phyloP scores from a whole-genome alignment of 495 filamentous ascomycete genomes.

The Lasiosphaeria miniovina region DNA sequence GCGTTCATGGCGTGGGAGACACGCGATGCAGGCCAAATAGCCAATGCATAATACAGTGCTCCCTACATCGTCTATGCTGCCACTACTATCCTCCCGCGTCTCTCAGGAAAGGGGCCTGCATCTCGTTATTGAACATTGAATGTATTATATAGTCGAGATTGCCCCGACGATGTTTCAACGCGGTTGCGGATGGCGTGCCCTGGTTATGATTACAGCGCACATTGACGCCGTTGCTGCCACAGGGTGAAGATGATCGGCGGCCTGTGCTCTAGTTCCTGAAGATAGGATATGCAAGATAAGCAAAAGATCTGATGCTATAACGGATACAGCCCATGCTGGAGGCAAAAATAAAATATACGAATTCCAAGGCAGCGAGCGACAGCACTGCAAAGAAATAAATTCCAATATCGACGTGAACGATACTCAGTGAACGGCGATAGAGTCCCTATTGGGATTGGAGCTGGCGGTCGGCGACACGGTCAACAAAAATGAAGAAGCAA shows the following conservation, averaged over 20 bases:
- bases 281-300: background rate
- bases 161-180: slow-evolving; percentile 16
- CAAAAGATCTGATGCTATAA: background rate
- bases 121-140: too few relatives aligned
- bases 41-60: background rate
- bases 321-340: too few relatives aligned
- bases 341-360: too few relatives aligned
- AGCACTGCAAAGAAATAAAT: too few relatives aligned
- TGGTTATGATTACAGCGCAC: background rate
- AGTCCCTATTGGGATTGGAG: too few relatives aligned
- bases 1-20: background rate
- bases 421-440: too few relatives aligned
- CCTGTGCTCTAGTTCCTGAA: background rate
- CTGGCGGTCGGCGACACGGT: too few relatives aligned
- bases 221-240: background rate
- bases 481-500: too few relatives aligned
- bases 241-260: slow-evolving; percentile 1
- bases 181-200: background rate
- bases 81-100: background rate
- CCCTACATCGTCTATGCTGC: background rate
- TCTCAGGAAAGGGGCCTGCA: background rate
- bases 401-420: too few relatives aligned
- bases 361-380: too few relatives aligned
- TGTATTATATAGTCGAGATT: slow-evolving; percentile 16
- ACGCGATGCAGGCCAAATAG: background rate